Conservation (phyloP, 768 basidiomycete genomes). For the Phlegmacium glaucopus region DNA sequence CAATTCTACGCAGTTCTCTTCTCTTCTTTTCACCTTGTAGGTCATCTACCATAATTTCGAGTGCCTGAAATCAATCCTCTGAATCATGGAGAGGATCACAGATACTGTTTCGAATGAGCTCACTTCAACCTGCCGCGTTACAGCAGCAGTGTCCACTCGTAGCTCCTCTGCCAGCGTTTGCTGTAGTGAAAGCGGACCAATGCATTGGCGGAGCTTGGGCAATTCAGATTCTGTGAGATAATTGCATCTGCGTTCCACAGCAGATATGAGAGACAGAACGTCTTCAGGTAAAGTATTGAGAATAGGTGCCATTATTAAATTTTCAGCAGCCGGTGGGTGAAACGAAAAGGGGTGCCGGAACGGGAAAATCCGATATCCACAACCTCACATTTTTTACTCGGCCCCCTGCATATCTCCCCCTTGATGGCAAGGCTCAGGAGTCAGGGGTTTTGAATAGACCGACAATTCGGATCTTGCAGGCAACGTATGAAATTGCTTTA, state of each 20-base stretch:
- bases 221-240: slow-evolving; percentile 73
- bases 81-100: slow-evolving; percentile 9
- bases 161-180: slow-evolving; percentile 73
- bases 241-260: slow-evolving; percentile 49
- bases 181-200: slow-evolving; percentile 66
- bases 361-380: too few relatives aligned
- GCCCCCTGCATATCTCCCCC: too few relatives aligned
- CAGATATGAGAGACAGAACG: slow-evolving; percentile 45
- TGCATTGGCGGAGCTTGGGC: slow-evolving; percentile 66
- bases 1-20: slow-evolving; percentile 44
- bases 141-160: slow-evolving; percentile 66
- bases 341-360: too few relatives aligned
- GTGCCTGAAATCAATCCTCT: slow-evolving; percentile 38
- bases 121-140: slow-evolving; percentile 70
- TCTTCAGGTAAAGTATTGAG: slow-evolving; percentile 52
- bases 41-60: slow-evolving; percentile 73
- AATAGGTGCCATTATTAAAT: slow-evolving; percentile 77
- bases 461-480: too few relatives aligned
- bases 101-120: slow-evolving; percentile 3
- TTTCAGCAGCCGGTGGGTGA: too few relatives aligned
- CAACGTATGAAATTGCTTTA: too few relatives aligned
- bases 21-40: slow-evolving; percentile 55
- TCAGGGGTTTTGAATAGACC: too few relatives aligned
- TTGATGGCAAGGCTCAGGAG: too few relatives aligned
- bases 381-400: too few relatives aligned